Evolutionary conservation across 768 basidiomycete genomes (phyloP).

Genomic region (Trametes elegans): DNA sequence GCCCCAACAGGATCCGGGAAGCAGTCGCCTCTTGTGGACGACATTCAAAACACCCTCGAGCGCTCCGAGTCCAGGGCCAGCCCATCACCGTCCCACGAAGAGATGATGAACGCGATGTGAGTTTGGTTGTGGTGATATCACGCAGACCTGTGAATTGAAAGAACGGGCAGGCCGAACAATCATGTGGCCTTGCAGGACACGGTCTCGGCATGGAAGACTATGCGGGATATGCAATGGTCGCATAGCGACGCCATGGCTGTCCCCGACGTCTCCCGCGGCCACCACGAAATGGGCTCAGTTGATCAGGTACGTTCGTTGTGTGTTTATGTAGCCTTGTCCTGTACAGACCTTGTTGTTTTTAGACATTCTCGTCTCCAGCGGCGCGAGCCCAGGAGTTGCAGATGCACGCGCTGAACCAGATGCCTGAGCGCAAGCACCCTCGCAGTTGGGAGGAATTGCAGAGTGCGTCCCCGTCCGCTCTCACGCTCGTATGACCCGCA

Average conservation of each 20-base stretch:
- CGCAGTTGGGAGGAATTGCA: slow-evolving; percentile 28
- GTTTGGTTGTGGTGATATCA: slow-evolving; percentile 1
- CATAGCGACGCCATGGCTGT: slow-evolving; percentile 22
- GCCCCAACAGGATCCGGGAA: slow-evolving; percentile 16
- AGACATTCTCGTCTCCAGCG: slow-evolving; percentile 17
- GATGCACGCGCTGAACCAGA: slow-evolving; percentile 23
- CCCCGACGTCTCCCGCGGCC: slow-evolving; percentile 15
- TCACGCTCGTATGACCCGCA: no score
- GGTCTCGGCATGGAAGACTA: slow-evolving; percentile 20
- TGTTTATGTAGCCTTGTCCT: background rate
- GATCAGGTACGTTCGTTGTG: slow-evolving; percentile 15
- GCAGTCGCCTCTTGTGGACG: slow-evolving; percentile 18
- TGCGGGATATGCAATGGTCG: slow-evolving; percentile 23
- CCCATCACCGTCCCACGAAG: slow-evolving; percentile 21
- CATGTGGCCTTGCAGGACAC: slow-evolving; percentile 20
- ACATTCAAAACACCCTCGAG: slow-evolving; percentile 18
- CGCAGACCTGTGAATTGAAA: slow-evolving; percentile 1
- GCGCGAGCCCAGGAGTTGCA: slow-evolving; percentile 22
- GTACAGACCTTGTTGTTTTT: slow-evolving; percentile 3
- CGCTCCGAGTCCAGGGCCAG: slow-evolving; percentile 22
- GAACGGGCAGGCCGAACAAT: slow-evolving; percentile 12
- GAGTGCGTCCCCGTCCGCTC: slow-evolving; percentile 17
- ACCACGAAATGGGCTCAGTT: slow-evolving; percentile 20
- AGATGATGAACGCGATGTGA: slow-evolving; percentile 22
- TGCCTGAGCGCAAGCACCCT: slow-evolving; percentile 26